Evolutionary conservation across 768 basidiomycete genomes (phyloP), one percentile per base, ranked within the genome.

Genomic region (Russula abietina): DNA sequence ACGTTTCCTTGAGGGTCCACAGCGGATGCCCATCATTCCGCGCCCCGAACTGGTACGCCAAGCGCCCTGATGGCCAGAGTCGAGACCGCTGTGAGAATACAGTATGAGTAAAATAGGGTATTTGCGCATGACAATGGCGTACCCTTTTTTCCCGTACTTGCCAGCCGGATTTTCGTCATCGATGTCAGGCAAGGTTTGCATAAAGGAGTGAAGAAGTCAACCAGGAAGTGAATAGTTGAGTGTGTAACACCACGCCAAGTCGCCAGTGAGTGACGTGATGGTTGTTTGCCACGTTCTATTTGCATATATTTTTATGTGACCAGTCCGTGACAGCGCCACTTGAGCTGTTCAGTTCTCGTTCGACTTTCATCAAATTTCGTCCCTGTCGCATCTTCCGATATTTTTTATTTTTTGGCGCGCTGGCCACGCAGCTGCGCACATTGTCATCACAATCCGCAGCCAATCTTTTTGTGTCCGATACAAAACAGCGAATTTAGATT

Each of bases 21-120:
- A n/a, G 16, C 36, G 17, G 57, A 33, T 4, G 50, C 16, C 45
- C 57, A 41, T 39, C 57, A 8, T 51, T 53, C 41, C 14, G 50
- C 28, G 43, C 52, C 48, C 52, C 52, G 38, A 17, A 38, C 16
- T 48, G n/a, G 9, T 30, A 11, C 7, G 16, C 26, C 33, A 50
- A 50, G 54, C 59, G 63, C 58, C 59, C 41, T 41, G 36, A 46
- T 30, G 43, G 14, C 24, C 16, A 36, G 14, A 48, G 36, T 57
- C 50, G 19, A 46, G 57, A 43, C 51, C 17, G 19, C 62, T 54
- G 52, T 63, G 62, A 59, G 62, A 52, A 53, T 53, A n/a, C n/a
- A n/a, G n/a, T n/a, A 52, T 52, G 26, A 60, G 49, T 39, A 59
- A 59, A 54, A 54, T 55, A 53, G 54, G 36, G 17, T 55, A n/a